These are phyloP conservation scores for Scedosporium aurantiacum DNA, from an alignment of 2,329 filamentous ascomycete species.

Conservation along the genomic window DNA sequence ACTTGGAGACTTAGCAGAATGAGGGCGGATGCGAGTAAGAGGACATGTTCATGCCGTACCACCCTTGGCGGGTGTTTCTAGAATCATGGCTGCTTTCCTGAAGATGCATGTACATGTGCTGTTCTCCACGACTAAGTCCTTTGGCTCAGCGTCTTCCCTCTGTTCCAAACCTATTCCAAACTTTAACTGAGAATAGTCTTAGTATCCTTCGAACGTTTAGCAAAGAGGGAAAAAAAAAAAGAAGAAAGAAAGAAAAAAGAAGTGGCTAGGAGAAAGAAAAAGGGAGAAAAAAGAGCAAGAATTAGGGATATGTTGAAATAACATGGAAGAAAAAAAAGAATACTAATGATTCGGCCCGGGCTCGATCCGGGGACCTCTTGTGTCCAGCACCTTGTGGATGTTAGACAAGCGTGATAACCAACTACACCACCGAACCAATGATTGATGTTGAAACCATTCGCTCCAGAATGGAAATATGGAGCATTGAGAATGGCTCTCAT, in stretches of 20 bases:
- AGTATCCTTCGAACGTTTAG: no score
- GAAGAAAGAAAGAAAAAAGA: background rate
- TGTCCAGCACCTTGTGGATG: constrained; percentile 4
- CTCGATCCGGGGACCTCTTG: constrained; percentile 2
- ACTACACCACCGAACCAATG: constrained; percentile 2
- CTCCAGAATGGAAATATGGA: constrained; percentile 10
- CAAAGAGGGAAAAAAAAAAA: background rate
- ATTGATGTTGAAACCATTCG: constrained; percentile 3
- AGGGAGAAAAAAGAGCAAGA: background rate
- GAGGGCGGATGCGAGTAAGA: no score
- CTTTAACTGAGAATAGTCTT: no score
- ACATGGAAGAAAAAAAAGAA: background rate
- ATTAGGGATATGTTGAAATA: no score
- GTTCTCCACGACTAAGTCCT: no score
- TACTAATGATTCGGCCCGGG: background rate
- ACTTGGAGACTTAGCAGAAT: no score
- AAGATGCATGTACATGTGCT: no score
- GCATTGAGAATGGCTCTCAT: background rate
- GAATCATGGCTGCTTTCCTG: no score
- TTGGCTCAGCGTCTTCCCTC: no score
- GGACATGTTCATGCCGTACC: no score
- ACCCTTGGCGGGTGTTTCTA: no score
- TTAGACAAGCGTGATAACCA: constrained; percentile 2
- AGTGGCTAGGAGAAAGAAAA: background rate
- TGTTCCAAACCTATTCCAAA: no score